These are phyloP conservation scores for Neostapfia colusana DNA, from an alignment of 176 grass and related monocot species.

Conservation along the genomic window DNA sequence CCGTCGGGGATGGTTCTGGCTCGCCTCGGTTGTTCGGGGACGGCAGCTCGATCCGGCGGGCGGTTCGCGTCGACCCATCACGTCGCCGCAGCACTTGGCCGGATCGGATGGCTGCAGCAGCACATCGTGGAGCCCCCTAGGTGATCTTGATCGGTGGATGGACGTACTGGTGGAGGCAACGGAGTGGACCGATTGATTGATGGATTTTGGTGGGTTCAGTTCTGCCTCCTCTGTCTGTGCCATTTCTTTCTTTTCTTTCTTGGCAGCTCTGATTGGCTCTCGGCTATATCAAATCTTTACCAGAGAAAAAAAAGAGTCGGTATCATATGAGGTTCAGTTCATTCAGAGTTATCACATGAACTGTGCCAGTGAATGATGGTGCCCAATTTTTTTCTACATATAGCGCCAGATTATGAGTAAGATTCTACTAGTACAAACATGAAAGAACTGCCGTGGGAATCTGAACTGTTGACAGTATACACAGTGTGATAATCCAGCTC, in stretches of 20 bases:
- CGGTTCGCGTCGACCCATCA: conserved; percentile 18
- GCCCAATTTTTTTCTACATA: too few relatives aligned
- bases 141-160: neutral
- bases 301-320: neutral
- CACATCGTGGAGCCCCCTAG: neutral
- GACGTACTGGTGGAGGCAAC: neutral
- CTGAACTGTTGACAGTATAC: neutral
- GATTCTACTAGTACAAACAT: neutral
- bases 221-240: neutral
- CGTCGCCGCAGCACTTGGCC: conserved; percentile 23
- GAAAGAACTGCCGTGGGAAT: neutral
- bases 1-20: conserved; percentile 13
- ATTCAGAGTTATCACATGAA: neutral
- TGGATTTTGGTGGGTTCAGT: conserved; percentile 17
- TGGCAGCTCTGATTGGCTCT: neutral
- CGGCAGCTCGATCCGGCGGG: neutral
- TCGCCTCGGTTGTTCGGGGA: conserved; percentile 25
- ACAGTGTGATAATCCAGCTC: neutral
- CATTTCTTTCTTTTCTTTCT: neutral
- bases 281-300: neutral
- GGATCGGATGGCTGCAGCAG: neutral
- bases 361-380: neutral
- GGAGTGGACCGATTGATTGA: conserved; percentile 10
- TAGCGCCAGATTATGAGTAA: neutral
- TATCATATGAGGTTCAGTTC: neutral